phyloP scores from a whole-genome alignment of 2,329 filamentous ascomycete species.

The Colletotrichum zoysiae region DNA sequence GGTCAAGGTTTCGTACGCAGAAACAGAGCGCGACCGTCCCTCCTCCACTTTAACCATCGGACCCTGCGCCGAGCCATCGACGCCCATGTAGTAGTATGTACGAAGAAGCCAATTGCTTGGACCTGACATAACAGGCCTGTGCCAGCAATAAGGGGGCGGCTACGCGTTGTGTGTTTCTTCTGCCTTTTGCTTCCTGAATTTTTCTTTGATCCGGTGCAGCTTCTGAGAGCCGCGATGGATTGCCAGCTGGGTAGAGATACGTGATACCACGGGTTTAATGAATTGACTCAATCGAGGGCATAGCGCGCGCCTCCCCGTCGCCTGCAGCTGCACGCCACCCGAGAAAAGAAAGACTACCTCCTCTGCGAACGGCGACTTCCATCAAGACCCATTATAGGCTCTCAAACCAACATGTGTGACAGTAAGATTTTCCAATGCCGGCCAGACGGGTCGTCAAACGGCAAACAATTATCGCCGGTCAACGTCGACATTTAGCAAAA shows the following conservation, averaged over 20 bases:
- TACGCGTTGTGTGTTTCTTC: background rate
- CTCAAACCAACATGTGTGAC: background rate
- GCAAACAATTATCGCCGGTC: background rate
- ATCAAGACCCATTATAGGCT: background rate
- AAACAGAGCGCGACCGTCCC: background rate
- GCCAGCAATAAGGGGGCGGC: background rate
- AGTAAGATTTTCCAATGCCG: background rate
- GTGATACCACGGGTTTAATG: background rate
- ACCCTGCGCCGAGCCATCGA: constrained; percentile 29
- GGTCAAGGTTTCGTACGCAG: background rate
- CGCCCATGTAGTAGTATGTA: constrained; percentile 19
- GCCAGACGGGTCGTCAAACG: constrained; percentile 3
- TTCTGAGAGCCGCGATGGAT: background rate
- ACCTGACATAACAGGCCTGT: background rate
- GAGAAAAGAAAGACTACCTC: background rate
- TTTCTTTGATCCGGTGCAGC: background rate
- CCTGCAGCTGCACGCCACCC: background rate
- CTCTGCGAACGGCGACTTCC: too few relatives aligned
- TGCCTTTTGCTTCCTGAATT: background rate
- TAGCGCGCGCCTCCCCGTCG: background rate
- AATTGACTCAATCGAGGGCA: background rate
- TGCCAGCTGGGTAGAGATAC: background rate
- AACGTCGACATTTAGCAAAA: constrained; percentile 22
- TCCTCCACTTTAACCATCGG: background rate
- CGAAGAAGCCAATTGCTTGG: constrained; percentile 9